Conservation (phyloP, 306 rosid genomes). For the Vigna trinervia region DNA sequence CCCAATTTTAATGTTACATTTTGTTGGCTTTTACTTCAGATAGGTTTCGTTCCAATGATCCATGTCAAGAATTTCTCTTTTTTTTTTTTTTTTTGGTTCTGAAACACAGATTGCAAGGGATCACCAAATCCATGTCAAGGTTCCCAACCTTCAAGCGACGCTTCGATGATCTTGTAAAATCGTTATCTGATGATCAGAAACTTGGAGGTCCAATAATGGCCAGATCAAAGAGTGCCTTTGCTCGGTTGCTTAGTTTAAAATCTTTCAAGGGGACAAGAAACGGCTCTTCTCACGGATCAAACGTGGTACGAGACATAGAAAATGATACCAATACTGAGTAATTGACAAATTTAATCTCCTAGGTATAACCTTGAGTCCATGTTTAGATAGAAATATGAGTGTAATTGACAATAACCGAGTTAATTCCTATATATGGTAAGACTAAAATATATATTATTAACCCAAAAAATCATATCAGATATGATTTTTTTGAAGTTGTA, state of each 20-base stretch:
- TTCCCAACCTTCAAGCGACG: conserved; percentile 86
- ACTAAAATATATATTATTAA: no score
- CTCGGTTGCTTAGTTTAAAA: conserved; percentile 59
- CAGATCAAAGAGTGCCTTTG: conserved; percentile 91
- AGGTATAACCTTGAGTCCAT: conserved; percentile 7
- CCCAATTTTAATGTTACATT: neutral
- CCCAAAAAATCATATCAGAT: neutral
- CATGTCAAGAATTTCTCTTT: neutral
- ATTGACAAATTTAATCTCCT: neutral
- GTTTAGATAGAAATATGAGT: neutral
- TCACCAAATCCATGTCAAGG: conserved; percentile 89
- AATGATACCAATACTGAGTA: conserved; percentile 32
- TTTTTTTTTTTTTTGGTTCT: conserved; percentile 32
- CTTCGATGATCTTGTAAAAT: conserved; percentile 63
- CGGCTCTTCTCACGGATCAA: conserved; percentile 61
- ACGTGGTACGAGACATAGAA: conserved; percentile 56
- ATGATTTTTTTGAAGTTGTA: neutral
- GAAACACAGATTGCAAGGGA: conserved; percentile 77
- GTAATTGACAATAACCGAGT: neutral
- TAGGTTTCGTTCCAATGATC: no score
- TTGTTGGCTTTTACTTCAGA: no score
- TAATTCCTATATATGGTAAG: neutral
- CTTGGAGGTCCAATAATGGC: conserved; percentile 49
- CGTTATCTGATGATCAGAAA: conserved; percentile 62
- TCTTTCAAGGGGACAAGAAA: conserved; percentile 61